These are phyloP conservation scores for Salix caprea DNA, from an alignment of 345 rosid genomes.

Conservation along the genomic window DNA sequence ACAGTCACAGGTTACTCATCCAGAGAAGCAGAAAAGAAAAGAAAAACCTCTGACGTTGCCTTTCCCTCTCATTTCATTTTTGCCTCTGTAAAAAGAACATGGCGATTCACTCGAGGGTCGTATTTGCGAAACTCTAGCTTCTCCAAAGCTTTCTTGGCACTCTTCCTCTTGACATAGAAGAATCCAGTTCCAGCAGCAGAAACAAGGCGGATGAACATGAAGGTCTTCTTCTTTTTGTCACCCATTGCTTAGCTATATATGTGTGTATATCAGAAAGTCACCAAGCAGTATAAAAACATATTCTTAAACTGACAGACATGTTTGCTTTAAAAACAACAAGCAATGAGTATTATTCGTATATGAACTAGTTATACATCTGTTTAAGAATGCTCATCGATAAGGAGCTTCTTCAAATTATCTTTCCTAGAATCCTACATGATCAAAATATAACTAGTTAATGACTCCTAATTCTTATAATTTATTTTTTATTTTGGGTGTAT, in stretches of 20 bases:
- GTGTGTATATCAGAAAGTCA: not conserved
- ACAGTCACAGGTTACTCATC: not conserved
- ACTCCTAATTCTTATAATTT: too few species aligned
- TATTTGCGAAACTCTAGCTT: constrained; percentile 92
- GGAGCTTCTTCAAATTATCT: too few species aligned
- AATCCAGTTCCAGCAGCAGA: constrained; percentile 97
- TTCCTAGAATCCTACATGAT: too few species aligned
- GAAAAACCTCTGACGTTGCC: not conserved
- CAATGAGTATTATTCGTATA: not conserved
- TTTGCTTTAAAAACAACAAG: not conserved
- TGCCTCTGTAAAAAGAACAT: constrained; percentile 82
- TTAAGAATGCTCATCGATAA: too few species aligned
- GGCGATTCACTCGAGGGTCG: constrained; percentile 90
- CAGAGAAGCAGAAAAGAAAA: not conserved
- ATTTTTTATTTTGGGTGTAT: too few species aligned
- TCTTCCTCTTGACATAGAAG: constrained; percentile 94
- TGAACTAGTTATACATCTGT: not conserved
- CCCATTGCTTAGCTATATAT: constrained; percentile 44
- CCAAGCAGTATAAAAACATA: not conserved
- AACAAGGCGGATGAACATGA: constrained; percentile 83
- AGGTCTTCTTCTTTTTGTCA: constrained; percentile 84
- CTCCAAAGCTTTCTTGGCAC: constrained; percentile 64
- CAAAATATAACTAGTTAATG: not conserved
- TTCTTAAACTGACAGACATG: not conserved
- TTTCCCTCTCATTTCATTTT: constrained; percentile 69